Evolutionary conservation across 2,329 filamentous ascomycete genomes (phyloP).

Genomic region (Sclerotiophoma versabilis): DNA sequence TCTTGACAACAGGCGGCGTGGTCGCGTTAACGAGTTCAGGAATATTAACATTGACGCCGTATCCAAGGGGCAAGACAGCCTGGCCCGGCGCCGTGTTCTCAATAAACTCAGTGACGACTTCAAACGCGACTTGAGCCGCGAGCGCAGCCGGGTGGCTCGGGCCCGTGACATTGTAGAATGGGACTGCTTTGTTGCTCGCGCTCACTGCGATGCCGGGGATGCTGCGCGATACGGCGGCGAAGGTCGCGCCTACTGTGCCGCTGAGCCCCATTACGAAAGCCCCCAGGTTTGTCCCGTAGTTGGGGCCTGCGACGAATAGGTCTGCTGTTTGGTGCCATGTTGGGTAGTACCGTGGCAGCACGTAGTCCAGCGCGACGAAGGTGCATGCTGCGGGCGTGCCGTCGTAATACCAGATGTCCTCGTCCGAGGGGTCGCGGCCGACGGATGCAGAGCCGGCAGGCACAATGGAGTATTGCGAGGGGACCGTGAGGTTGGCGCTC

Average conservation of each 20-base stretch:
- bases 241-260: slow-evolving; percentile 55
- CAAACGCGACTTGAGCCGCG: slow-evolving; percentile 53
- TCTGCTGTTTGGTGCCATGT: slow-evolving; percentile 60
- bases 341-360: slow-evolving; percentile 54
- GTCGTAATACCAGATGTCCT: slow-evolving; percentile 67
- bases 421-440: slow-evolving; percentile 60
- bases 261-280: slow-evolving; percentile 53
- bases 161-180: slow-evolving; percentile 56
- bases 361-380: slow-evolving; percentile 64
- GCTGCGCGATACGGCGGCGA: slow-evolving; percentile 58
- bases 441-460: slow-evolving; percentile 57
- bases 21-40: slow-evolving; percentile 53
- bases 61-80: slow-evolving; percentile 56
- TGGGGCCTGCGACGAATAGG: slow-evolving; percentile 63
- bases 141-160: slow-evolving; percentile 54
- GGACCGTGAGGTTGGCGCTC: slow-evolving; percentile 50
- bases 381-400: slow-evolving; percentile 64
- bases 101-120: slow-evolving; percentile 56
- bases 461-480: slow-evolving; percentile 57
- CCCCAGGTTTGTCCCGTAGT: slow-evolving; percentile 63
- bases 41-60: slow-evolving; percentile 62
- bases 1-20: slow-evolving; percentile 56
- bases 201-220: slow-evolving; percentile 61
- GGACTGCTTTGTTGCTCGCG: slow-evolving; percentile 51
- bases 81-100: slow-evolving; percentile 43